Evolutionary conservation across 345 rosid genomes (phyloP).

Genomic region (Euphorbia pulcherrima): DNA sequence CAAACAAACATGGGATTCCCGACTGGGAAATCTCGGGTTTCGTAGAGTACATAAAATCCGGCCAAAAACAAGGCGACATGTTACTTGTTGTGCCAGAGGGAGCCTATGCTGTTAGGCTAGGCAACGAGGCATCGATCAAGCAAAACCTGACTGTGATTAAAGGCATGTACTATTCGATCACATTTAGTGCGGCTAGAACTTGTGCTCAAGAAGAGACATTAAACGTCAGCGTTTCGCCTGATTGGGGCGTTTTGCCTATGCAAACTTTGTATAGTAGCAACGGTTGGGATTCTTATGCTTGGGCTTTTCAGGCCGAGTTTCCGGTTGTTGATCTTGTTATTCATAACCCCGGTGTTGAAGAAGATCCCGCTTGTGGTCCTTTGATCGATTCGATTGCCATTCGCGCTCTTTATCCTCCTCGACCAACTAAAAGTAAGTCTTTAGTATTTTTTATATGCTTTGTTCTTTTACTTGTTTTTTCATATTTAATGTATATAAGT

Average conservation of each 20-base stretch:
- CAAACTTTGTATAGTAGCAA: constrained; percentile 36
- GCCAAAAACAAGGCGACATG: constrained; percentile 38
- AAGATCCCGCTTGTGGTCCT: constrained; percentile 43
- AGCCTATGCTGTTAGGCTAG: constrained; percentile 25
- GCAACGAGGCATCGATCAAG: constrained; percentile 33
- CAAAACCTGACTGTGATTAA: constrained; percentile 14
- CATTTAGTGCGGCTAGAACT: constrained; percentile 34
- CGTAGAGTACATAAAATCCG: constrained; percentile 33
- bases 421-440: constrained; percentile 28
- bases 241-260: constrained; percentile 35
- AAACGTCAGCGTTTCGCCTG: constrained; percentile 27
- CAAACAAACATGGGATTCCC: constrained; percentile 15
- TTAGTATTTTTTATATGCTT: too few species aligned
- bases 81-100: constrained; percentile 31
- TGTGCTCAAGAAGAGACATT: constrained; percentile 32
- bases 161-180: constrained; percentile 31
- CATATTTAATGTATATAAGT: too few species aligned
- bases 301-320: constrained; percentile 29
- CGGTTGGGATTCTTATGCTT: constrained; percentile 39
- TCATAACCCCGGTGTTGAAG: constrained; percentile 40
- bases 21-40: constrained; percentile 29
- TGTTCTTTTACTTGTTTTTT: too few species aligned
- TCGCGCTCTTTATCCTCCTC: constrained; percentile 26
- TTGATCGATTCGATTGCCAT: constrained; percentile 32
- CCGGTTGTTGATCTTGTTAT: constrained; percentile 16